Percentiles rank a stretch among this genome's conserved stretches.
These are phyloP conservation scores for Botrytis elliptica DNA, from an alignment of 2,329 filamentous ascomycete species.

Conservation along the genomic window DNA sequence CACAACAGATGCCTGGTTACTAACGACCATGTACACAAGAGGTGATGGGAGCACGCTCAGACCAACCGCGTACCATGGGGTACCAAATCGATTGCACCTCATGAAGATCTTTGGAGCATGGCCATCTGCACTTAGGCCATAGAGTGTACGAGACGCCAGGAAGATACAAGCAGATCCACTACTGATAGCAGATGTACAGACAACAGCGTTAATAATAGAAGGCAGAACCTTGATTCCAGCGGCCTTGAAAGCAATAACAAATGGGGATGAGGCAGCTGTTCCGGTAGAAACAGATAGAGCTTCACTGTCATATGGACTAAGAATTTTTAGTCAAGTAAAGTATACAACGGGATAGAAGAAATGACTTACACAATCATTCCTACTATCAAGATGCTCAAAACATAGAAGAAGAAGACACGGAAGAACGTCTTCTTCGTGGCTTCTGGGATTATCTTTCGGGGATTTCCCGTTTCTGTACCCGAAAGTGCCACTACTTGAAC, in stretches of 20 bases:
- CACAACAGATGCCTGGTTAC: constrained; percentile 55
- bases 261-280: constrained; percentile 56
- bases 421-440: constrained; percentile 52
- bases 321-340: constrained; percentile 50
- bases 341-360: constrained; percentile 41
- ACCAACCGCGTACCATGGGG: constrained; percentile 54
- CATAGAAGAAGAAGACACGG: constrained; percentile 55
- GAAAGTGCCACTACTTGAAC: constrained; percentile 55
- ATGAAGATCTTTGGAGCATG: constrained; percentile 56
- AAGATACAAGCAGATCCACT: constrained; percentile 21
- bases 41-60: constrained; percentile 59
- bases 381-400: constrained; percentile 41
- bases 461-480: constrained; percentile 55
- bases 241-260: constrained; percentile 69
- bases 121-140: constrained; percentile 55
- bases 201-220: constrained; percentile 73
- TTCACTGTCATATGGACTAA: constrained; percentile 54
- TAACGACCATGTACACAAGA: constrained; percentile 67
- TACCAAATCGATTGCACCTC: constrained; percentile 56
- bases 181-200: constrained; percentile 52
- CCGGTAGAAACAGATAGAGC: constrained; percentile 43
- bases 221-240: constrained; percentile 68
- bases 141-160: constrained; percentile 49
- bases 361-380: constrained; percentile 49
- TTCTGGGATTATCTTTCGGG: constrained; percentile 54